Base-by-base conservation (phyloP, 2,329 filamentous ascomycete genomes). In the Macrophomina tecta region DNA sequence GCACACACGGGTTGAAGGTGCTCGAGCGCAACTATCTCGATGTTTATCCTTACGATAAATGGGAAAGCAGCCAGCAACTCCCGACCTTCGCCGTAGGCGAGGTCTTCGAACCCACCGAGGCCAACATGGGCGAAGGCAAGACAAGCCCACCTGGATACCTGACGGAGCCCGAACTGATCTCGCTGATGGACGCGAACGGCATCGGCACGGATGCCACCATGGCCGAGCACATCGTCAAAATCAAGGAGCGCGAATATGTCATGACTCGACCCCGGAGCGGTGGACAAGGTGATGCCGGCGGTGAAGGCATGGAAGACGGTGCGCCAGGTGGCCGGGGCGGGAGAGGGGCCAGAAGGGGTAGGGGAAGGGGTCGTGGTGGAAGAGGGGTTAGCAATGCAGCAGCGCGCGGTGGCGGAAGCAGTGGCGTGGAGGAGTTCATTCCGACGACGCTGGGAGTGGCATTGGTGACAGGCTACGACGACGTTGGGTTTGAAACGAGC, bases 181-280 rank as follows among this genome's bases (percentile, higher is more conserved):
- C 91, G 3, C 86, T 99, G 11, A 99, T 99, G 95, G 95, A 99
- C 80, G 94, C 93, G 52, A 99, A 99, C 76, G 95, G 95, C 2
- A 99, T 99, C 70, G 95, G 95, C 12, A 99, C 95, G 9, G 95
- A 99, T 81, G 95, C 95, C 6, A 99, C 95, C 1, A 99, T 99
- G 95, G 95, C 95, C 0, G 95, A 99, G 73, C 95, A 99, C 76
- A 99, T 99, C 73, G 89, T 92, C 68, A 99, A 94, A 79, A 97
- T 99, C 73, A 93, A 98, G 78, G 88, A 94, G 67, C 85, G 95
- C 68, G 86, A 94, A 72, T 99, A 99, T 74, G 94, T 93, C 60
- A 87, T 89, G 66, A 90, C 91, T 75, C 75, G 87, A 80, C 75
- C 84, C 74, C 84, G 79, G 69, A 78, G 74, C 18, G 72, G 76